Conservation (phyloP, 2,329 filamentous ascomycete species). For the Nemania serpens region DNA sequence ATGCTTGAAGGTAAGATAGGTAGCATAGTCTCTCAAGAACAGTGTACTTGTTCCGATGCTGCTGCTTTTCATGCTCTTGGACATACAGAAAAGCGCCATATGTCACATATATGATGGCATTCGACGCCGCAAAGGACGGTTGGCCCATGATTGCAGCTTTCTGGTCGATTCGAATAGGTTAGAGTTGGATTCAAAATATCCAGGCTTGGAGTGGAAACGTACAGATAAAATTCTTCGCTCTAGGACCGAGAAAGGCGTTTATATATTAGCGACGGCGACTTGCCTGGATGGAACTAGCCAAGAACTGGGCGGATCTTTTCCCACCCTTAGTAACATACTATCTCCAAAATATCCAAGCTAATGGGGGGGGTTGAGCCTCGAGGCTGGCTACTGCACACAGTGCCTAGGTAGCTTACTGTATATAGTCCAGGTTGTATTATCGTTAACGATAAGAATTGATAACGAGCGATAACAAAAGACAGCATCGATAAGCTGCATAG, state of each 20-base stretch:
- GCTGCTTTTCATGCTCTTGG: not conserved
- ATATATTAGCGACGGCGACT: not conserved
- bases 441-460: no score
- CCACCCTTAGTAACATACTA: no score
- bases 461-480: no score
- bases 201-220: not conserved
- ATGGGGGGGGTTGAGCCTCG: not conserved
- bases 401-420: no score
- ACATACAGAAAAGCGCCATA: slow-evolving; percentile 77
- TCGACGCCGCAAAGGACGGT: slow-evolving; percentile 76
- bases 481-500: no score
- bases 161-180: not conserved
- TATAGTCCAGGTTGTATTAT: no score
- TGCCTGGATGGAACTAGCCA: not conserved
- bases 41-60: not conserved
- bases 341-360: no score
- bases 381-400: not conserved
- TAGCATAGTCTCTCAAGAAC: not conserved
- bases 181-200: not conserved
- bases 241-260: slow-evolving; percentile 2
- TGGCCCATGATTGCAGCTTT: slow-evolving; percentile 64
- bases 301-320: not conserved
- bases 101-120: slow-evolving; percentile 81
- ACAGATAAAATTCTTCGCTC: slow-evolving; percentile 18
- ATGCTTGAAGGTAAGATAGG: not conserved